Conservation (phyloP, 305 asterid species). For the Ajuga reptans region DNA sequence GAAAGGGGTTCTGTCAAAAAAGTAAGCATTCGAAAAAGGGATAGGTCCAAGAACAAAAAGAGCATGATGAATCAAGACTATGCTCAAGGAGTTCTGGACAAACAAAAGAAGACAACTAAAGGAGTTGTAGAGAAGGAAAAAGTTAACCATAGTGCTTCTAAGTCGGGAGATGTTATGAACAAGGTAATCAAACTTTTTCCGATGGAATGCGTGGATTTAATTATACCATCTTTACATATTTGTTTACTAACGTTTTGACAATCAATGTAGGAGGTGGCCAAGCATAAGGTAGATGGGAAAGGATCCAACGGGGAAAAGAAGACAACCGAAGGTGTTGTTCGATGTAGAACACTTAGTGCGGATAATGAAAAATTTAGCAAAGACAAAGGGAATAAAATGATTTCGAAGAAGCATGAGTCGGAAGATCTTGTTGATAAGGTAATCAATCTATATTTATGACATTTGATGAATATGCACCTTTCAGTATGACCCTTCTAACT, state of each 20-base stretch:
- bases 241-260: not conserved
- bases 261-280: not conserved
- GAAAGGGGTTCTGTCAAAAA: conserved; percentile 9
- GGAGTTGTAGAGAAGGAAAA: conserved; percentile 15
- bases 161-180: conserved; percentile 12
- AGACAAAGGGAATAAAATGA: too few species aligned
- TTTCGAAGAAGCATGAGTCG: too few species aligned
- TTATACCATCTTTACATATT: not conserved
- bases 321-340: not conserved
- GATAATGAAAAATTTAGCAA: conserved; percentile 4
- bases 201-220: not conserved
- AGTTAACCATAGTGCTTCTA: conserved; percentile 2
- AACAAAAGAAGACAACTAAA: conserved; percentile 12
- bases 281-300: conserved; percentile 3
- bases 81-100: conserved; percentile 1
- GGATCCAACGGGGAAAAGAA: not conserved
- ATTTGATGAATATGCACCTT: not conserved
- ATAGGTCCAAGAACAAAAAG: conserved; percentile 27
- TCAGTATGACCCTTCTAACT: not conserved
- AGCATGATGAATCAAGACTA: not conserved
- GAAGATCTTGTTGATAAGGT: too few species aligned
- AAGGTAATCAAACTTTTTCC: conserved; percentile 25
- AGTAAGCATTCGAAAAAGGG: conserved; percentile 19
- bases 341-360: not conserved
- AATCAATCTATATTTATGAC: too few species aligned